Conservation (phyloP, 148 eudicot species). For the Fagopyrum tataricum region DNA sequence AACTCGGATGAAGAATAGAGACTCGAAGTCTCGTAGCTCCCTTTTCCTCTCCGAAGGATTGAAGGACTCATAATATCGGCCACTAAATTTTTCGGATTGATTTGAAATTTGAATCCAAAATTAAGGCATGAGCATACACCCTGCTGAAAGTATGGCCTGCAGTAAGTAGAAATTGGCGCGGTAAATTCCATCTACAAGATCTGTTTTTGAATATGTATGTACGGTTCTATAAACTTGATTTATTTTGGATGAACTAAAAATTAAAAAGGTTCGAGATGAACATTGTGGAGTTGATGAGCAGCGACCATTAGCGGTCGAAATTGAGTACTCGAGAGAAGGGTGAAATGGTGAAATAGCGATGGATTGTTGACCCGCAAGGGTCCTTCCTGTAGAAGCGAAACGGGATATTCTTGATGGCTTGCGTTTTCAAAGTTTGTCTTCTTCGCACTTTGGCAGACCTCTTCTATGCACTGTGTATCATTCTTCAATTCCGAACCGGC, state of each 20-base stretch:
- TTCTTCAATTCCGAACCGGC: slow-evolving; percentile 62
- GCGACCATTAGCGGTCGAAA: too few relatives aligned
- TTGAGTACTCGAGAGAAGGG: background rate
- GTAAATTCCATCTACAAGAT: background rate
- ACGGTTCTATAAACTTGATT: too few relatives aligned
- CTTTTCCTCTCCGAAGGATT: too few relatives aligned
- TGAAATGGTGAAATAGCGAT: background rate
- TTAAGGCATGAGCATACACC: background rate
- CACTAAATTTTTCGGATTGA: background rate
- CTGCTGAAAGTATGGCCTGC: background rate
- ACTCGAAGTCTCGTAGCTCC: too few relatives aligned
- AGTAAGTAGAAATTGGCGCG: background rate
- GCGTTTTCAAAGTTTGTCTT: slow-evolving; percentile 49
- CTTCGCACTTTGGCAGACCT: slow-evolving; percentile 52
- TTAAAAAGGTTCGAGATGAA: background rate
- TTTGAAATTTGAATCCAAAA: background rate
- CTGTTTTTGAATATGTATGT: too few relatives aligned
- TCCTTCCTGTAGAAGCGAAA: slow-evolving; percentile 60
- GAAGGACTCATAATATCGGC: background rate
- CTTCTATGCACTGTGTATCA: slow-evolving; percentile 53
- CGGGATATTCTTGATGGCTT: slow-evolving; percentile 43
- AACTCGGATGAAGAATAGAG: too few relatives aligned
- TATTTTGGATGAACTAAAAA: background rate
- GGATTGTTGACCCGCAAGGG: slow-evolving; percentile 60
- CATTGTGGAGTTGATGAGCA: background rate